Evolutionary conservation across 1,139 yeast species (phyloP), one percentile per base, ranked within the genome.

Genomic region (Hemisphaericaspora xylofermentans): DNA sequence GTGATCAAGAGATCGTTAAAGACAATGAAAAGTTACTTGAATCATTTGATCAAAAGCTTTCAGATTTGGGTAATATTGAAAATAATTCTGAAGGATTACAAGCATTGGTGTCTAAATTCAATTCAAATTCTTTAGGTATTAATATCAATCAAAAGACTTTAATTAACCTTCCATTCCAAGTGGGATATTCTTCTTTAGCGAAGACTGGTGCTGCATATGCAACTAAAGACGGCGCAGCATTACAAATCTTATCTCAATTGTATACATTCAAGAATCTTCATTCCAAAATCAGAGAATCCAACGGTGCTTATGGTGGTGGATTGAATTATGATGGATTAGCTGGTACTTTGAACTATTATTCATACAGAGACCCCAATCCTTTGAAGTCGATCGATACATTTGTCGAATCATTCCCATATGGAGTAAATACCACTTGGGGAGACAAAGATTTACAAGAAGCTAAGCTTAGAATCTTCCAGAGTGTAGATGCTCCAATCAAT

Each of bases 271-370:
- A 87, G 57, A 80, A 87, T 51, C 70, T 94, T 38, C 98, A 93
- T 60, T 80, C 88, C 10, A 96, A 89, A 47, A 82, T 93, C 33
- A 79, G 98, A 52, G 98, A 93, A 60, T 82, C 93, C 54, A 96
- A 96, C 46, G 98, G 98, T 41, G 98, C 98, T 0, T 93, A 93
- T 57, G 98, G 98, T 7, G 98, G 96, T 10, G 98, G 98, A 2
- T 85, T 95, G 13, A 70, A 78, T 14, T 91, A 82, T 58, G 88
- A 84, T 56, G 91, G 94, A 0, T 60, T 88, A 22, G 89, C 87
- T 41, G 98, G 98, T 0, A 59, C 83, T 2, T 77, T 91, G 53
- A 78, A 86, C 39, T 89, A 77, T 65, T 94, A 85, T 64, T 88
- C 97, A 0, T 93, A 93, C 66, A 77, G 98, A 53, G 98, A 93